Conservation (phyloP, 129 eudicot species). For the Logfia minima region DNA sequence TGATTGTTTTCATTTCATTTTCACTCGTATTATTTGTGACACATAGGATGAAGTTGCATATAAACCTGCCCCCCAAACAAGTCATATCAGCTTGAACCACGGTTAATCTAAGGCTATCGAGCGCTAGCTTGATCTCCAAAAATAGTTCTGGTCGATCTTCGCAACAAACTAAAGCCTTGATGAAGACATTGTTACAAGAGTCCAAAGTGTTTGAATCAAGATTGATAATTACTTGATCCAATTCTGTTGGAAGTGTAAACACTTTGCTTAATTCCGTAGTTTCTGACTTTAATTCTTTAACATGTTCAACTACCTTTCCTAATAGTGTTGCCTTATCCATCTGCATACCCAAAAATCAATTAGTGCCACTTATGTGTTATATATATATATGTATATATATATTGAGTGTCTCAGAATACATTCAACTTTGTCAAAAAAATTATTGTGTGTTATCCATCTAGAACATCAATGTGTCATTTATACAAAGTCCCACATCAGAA, state of each 20-base stretch:
- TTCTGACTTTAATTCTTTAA: conserved; percentile 49
- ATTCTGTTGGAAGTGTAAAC: conserved; percentile 50
- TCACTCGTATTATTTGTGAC: conserved; percentile 7
- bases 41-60: conserved; percentile 46
- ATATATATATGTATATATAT: too few relatives aligned
- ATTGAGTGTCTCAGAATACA: too few relatives aligned
- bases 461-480: too few relatives aligned
- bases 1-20: conserved; percentile 36
- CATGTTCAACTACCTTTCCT: conserved; percentile 64
- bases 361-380: not conserved
- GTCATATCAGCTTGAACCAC: conserved; percentile 57
- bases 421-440: too few relatives aligned
- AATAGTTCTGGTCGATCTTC: conserved; percentile 69
- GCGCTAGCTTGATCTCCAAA: conserved; percentile 57
- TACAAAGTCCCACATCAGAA: too few relatives aligned
- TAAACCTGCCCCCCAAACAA: conserved; percentile 74
- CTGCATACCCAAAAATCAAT: conserved; percentile 35
- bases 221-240: conserved; percentile 56
- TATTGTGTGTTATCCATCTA: too few relatives aligned
- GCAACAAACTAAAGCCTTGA: conserved; percentile 68
- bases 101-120: conserved; percentile 52
- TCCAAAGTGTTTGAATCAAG: conserved; percentile 11
- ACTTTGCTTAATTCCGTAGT: conserved; percentile 51
- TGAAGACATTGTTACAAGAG: conserved; percentile 22
- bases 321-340: conserved; percentile 88